These are phyloP conservation scores for Aureobasidium sp. DNA, from an alignment of 2,329 filamentous ascomycete genomes.

Conservation along the genomic window DNA sequence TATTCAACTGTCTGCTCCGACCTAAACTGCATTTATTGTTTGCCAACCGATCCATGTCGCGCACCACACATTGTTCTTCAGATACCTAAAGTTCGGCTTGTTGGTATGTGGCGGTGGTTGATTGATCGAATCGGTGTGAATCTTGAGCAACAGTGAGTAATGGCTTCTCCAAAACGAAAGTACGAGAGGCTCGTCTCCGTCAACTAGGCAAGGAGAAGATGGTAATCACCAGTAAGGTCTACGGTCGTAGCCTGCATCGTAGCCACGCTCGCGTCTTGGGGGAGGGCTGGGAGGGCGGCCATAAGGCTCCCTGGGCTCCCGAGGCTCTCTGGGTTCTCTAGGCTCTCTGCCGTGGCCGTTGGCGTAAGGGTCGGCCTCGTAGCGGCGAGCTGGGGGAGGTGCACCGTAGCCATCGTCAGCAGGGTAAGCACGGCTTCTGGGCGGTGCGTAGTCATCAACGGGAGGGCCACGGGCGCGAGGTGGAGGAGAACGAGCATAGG, in stretches of 20 bases:
- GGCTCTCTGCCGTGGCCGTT: conserved; percentile 49
- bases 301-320: conserved; percentile 50
- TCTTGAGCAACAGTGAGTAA: conserved; percentile 9
- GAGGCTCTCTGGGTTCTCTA: conserved; percentile 38
- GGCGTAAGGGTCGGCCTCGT: conserved; percentile 54
- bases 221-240: conserved; percentile 41
- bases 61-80: neutral
- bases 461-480: conserved; percentile 60
- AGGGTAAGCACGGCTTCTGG: conserved; percentile 49
- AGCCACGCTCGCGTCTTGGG: conserved; percentile 30
- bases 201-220: conserved; percentile 2
- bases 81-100: neutral
- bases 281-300: conserved; percentile 37
- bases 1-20: neutral
- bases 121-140: conserved; percentile 3
- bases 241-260: conserved; percentile 43
- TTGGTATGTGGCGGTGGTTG: neutral
- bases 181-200: neutral
- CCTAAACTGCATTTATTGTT: neutral
- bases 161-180: neutral
- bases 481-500: conserved; percentile 57
- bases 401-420: conserved; percentile 69
- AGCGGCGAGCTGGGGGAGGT: conserved; percentile 43
- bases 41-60: neutral
- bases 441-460: conserved; percentile 69